Percentiles rank a stretch among this genome's conserved stretches.
phyloP scores from a whole-genome alignment of 441 rosid species.

The Gossypium lobatum region DNA sequence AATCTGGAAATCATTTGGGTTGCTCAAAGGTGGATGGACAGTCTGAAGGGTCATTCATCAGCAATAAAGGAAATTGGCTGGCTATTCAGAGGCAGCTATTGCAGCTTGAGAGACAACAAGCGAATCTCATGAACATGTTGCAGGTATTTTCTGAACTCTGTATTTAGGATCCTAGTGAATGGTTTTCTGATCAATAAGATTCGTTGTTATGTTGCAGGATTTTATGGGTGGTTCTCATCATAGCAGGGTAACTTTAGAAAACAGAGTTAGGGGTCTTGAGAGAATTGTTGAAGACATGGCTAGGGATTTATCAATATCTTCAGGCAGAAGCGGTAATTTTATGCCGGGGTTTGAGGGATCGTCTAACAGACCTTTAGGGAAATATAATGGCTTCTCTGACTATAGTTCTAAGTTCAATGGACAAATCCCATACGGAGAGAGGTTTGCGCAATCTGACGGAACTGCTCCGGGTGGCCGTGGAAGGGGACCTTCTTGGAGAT shows the following conservation, averaged over 20 bases:
- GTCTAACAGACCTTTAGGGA: constrained; percentile 48
- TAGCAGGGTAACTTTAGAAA: constrained; percentile 87
- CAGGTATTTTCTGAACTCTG: constrained; percentile 52
- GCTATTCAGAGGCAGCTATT: constrained; percentile 93
- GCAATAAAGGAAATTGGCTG: constrained; percentile 83
- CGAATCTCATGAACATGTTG: constrained; percentile 88
- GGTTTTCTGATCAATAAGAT: constrained; percentile 11
- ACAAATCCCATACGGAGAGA: constrained; percentile 61
- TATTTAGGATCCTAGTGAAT: neutral
- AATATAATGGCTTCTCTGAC: constrained; percentile 68
- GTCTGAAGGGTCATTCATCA: constrained; percentile 64
- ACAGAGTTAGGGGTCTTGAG: constrained; percentile 95
- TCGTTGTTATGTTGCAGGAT: constrained; percentile 47
- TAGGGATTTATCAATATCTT: constrained; percentile 76
- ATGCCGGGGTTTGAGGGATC: constrained; percentile 60
- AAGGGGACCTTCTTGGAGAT: constrained; percentile 72
- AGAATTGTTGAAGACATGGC: constrained; percentile 96
- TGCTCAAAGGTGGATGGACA: constrained; percentile 58
- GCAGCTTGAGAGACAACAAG: constrained; percentile 93
- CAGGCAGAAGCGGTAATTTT: constrained; percentile 68
- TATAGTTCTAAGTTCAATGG: constrained; percentile 60
- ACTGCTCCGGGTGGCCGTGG: constrained; percentile 51
- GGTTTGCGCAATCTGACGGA: constrained; percentile 69
- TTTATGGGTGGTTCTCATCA: constrained; percentile 98
- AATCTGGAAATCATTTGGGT: constrained; percentile 45